Evolutionary conservation across 2,329 filamentous ascomycete species (phyloP).

Genomic region (Alternaria viburni): DNA sequence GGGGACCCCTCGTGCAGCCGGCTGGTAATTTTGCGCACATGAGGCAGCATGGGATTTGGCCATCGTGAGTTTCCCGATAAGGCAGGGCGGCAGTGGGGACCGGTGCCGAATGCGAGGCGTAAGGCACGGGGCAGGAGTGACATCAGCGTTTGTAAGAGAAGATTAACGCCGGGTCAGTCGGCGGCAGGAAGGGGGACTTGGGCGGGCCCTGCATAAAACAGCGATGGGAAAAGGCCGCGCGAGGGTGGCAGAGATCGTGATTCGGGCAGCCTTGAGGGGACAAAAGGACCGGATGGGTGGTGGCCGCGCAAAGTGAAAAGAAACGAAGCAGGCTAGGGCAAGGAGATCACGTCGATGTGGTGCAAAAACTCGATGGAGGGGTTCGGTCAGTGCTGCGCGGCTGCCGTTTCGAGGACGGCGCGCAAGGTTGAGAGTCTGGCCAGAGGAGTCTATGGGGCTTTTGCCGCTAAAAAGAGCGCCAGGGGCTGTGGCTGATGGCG

Average conservation of each 20-base stretch:
- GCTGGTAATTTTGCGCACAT: background rate
- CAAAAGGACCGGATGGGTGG: slow-evolving; percentile 8
- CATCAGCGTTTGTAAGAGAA: slow-evolving; percentile 7
- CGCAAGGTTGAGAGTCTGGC: slow-evolving; percentile 15
- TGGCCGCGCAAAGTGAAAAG: slow-evolving; percentile 10
- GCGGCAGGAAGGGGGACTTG: slow-evolving; percentile 7
- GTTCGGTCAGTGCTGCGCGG: slow-evolving; percentile 13
- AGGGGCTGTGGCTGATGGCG: slow-evolving; percentile 23
- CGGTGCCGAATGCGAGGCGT: slow-evolving; percentile 2
- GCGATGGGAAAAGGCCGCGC: background rate
- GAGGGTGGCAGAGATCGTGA: background rate
- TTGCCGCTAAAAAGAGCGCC: slow-evolving; percentile 7
- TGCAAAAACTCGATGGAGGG: slow-evolving; percentile 20
- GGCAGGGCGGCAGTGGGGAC: background rate
- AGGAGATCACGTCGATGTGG: slow-evolving; percentile 14
- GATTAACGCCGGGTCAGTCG: slow-evolving; percentile 11
- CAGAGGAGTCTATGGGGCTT: slow-evolving; percentile 8
- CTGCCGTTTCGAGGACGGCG: slow-evolving; percentile 21
- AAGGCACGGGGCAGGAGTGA: background rate
- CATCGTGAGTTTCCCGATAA: slow-evolving; percentile 5
- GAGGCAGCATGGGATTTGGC: background rate
- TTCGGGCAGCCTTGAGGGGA: background rate
- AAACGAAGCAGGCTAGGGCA: slow-evolving; percentile 5
- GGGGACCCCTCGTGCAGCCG: background rate
- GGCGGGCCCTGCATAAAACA: slow-evolving; percentile 13